phyloP scores from a whole-genome alignment of 192 early-diverging fungal species.

The Coemansia furcata region DNA sequence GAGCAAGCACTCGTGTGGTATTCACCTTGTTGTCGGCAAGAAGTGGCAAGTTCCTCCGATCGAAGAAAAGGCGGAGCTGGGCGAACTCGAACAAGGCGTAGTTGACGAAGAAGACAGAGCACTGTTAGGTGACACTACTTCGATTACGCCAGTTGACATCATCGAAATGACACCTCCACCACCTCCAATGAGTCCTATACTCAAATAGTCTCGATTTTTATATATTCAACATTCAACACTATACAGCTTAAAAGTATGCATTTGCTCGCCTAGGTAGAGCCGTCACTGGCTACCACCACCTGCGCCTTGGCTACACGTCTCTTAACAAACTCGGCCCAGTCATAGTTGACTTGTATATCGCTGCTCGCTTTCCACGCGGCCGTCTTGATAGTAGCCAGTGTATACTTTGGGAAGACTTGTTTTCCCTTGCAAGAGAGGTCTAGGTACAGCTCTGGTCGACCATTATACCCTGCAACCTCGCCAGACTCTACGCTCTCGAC shows the following conservation, averaged over 20 bases:
- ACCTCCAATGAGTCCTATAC: not conserved
- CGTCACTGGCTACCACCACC: slow-evolving; percentile 7
- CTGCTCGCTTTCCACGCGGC: slow-evolving; percentile 49
- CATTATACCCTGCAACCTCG: slow-evolving; percentile 15
- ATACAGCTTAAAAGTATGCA: not conserved
- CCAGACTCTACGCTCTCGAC: not conserved
- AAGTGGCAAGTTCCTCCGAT: slow-evolving; percentile 34
- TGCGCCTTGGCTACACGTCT: slow-evolving; percentile 38
- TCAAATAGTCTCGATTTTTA: not conserved
- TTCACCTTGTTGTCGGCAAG: slow-evolving; percentile 42
- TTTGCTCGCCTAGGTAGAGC: not conserved
- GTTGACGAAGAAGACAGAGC: slow-evolving; percentile 1
- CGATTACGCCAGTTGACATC: not conserved
- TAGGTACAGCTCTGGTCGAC: slow-evolving; percentile 45
- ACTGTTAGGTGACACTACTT: not conserved
- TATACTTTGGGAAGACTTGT: slow-evolving; percentile 17
- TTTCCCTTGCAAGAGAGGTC: slow-evolving; percentile 42
- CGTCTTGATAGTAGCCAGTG: slow-evolving; percentile 50
- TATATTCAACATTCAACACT: not conserved
- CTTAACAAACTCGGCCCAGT: slow-evolving; percentile 51
- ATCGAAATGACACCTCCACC: not conserved
- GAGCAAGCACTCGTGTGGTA: slow-evolving; percentile 42
- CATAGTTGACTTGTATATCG: slow-evolving; percentile 50
- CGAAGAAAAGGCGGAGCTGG: slow-evolving; percentile 17
- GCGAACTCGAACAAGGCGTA: not conserved